Percentiles rank a stretch among this genome's conserved stretches.
Evolutionary conservation across 2,329 filamentous ascomycete genomes (phyloP).

Genomic region (Grosmannia huntii): DNA sequence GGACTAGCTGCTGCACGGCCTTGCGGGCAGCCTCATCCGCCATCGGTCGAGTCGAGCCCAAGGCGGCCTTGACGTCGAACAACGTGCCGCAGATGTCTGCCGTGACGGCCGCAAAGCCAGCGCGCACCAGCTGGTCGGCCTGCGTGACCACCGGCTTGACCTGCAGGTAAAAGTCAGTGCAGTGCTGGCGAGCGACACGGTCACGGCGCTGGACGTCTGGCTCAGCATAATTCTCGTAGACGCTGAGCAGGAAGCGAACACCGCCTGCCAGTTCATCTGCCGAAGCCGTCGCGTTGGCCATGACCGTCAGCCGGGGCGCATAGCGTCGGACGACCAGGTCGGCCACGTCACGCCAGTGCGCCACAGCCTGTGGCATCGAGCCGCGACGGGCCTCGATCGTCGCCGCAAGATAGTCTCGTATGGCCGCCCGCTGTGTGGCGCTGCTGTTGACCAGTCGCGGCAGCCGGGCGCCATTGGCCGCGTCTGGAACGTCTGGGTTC

Average conservation of each 20-base stretch:
- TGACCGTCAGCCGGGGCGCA: not conserved
- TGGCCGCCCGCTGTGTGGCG: not conserved
- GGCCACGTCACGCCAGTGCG: constrained; percentile 3
- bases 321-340: constrained; percentile 4
- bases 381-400: not conserved
- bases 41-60: not conserved
- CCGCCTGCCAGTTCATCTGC: not conserved
- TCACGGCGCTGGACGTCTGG: not conserved
- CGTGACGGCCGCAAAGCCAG: constrained; percentile 1
- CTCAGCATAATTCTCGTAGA: constrained; percentile 1
- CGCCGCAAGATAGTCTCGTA: not conserved
- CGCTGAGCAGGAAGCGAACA: not conserved
- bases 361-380: not conserved
- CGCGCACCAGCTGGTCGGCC: constrained; percentile 2
- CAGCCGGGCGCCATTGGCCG: not conserved
- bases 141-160: not conserved
- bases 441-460: not conserved
- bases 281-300: not conserved
- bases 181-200: not conserved
- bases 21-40: not conserved
- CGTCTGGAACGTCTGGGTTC: constrained; percentile 1
- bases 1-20: not conserved
- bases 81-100: not conserved
- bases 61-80: not conserved
- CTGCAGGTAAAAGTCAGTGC: constrained; percentile 4